Percentiles rank a stretch among this genome's conserved stretches.
Conservation (phyloP, 169 alveolate genomes). For the Blepharisma undulans region DNA sequence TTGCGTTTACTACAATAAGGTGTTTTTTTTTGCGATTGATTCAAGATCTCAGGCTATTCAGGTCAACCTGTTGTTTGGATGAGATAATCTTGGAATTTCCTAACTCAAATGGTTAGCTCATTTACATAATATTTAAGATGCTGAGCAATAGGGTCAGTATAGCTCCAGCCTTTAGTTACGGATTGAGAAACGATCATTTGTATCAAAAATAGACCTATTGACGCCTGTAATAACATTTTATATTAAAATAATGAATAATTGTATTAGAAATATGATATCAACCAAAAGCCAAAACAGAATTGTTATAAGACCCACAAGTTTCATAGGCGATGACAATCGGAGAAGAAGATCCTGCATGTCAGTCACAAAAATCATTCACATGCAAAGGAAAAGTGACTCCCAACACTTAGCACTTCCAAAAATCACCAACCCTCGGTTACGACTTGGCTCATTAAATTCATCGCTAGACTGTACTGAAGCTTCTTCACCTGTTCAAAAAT, state of each 20-base stretch:
- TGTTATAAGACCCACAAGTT: background rate
- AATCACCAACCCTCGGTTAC: background rate
- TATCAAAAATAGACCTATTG: no score
- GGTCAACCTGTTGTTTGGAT: conserved; percentile 42
- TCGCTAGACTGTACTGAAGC: background rate
- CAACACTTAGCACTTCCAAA: background rate
- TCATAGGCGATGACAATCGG: background rate
- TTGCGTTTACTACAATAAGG: conserved; percentile 53
- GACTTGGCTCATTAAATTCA: background rate
- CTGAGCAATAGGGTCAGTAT: no score
- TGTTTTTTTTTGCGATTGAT: conserved; percentile 38
- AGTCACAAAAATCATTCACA: background rate
- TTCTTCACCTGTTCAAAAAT: background rate
- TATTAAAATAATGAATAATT: no score
- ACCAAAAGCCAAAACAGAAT: background rate
- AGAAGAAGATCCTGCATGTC: background rate
- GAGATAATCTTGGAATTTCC: background rate
- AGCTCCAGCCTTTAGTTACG: no score
- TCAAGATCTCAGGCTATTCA: conserved; percentile 49
- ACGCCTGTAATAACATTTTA: no score
- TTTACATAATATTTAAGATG: no score
- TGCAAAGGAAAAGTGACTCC: background rate
- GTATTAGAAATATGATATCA: no score
- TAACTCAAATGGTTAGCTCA: no score
- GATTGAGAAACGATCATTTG: no score